These are phyloP conservation scores for Lathyrus sativus DNA, from an alignment of 306 rosid genomes.

Conservation along the genomic window DNA sequence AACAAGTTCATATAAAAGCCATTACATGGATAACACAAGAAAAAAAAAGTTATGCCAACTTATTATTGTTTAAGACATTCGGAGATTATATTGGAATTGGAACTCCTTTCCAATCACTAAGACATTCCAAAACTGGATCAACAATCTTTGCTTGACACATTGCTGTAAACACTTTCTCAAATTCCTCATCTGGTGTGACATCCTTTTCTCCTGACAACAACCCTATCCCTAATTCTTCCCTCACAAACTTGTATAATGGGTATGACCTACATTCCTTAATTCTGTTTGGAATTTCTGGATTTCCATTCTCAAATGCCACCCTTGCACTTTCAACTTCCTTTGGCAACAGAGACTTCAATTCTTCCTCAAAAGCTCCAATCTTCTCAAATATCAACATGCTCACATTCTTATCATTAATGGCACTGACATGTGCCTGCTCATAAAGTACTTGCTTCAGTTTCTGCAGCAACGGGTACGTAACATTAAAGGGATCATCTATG, in stretches of 20 bases:
- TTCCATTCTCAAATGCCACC: constrained; percentile 45
- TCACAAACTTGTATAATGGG: constrained; percentile 56
- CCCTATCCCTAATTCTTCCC: constrained; percentile 45
- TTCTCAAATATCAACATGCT: constrained; percentile 41
- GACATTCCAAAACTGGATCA: constrained; percentile 51
- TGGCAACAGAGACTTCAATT: constrained; percentile 42
- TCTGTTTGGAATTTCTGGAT: constrained; percentile 43
- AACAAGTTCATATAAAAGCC: constrained; percentile 20
- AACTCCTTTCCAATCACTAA: constrained; percentile 45
- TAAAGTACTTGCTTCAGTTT: constrained; percentile 52
- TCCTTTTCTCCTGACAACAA: constrained; percentile 53
- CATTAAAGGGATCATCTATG: constrained; percentile 51
- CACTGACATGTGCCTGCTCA: constrained; percentile 44
- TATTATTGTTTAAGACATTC: constrained; percentile 6
- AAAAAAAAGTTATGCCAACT: neutral
- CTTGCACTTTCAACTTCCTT: constrained; percentile 49
- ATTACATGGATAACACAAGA: neutral
- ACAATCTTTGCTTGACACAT: constrained; percentile 48
- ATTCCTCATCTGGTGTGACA: constrained; percentile 58
- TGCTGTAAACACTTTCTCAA: constrained; percentile 58
- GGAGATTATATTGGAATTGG: constrained; percentile 36
- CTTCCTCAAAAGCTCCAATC: constrained; percentile 48
- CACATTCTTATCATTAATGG: constrained; percentile 35
- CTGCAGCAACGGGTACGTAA: constrained; percentile 40
- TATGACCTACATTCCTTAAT: constrained; percentile 56